Evolutionary conservation across 2,329 filamentous ascomycete genomes (phyloP).

Genomic region (Phialocephala subalpina): DNA sequence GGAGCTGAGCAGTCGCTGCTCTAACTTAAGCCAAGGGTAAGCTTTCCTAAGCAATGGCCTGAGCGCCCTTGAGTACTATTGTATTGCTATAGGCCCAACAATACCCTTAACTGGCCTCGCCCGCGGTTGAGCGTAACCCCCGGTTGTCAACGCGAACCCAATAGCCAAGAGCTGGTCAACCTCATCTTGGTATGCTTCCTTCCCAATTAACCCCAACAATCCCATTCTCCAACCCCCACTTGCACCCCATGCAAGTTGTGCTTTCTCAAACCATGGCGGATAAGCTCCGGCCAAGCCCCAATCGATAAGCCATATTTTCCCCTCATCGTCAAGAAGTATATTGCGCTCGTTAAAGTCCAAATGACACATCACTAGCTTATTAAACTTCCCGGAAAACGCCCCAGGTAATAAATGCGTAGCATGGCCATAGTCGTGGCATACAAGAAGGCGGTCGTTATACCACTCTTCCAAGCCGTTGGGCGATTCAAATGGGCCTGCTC

Average conservation of each 20-base stretch:
- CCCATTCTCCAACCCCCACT: neutral
- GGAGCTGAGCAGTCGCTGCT: too few species aligned
- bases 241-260: slow-evolving; percentile 4
- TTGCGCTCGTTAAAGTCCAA: too few species aligned
- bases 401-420: slow-evolving; percentile 3
- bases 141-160: too few species aligned
- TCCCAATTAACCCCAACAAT: neutral
- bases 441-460: slow-evolving; percentile 26
- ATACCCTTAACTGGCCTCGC: too few species aligned
- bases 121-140: too few species aligned
- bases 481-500: slow-evolving; percentile 26
- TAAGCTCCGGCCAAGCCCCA: slow-evolving; percentile 28
- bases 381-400: slow-evolving; percentile 20
- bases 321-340: too few species aligned
- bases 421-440: slow-evolving; percentile 23
- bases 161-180: too few species aligned
- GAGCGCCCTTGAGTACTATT: too few species aligned
- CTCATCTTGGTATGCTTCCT: too few species aligned
- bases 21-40: too few species aligned
- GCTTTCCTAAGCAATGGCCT: too few species aligned
- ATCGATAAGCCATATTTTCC: slow-evolving; percentile 31
- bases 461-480: slow-evolving; percentile 28
- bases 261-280: slow-evolving; percentile 29
- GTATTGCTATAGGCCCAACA: too few species aligned
- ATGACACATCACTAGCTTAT: slow-evolving; percentile 24